These are phyloP conservation scores for Sporobolomyces phaffii DNA, from an alignment of 768 basidiomycete species.

Conservation along the genomic window DNA sequence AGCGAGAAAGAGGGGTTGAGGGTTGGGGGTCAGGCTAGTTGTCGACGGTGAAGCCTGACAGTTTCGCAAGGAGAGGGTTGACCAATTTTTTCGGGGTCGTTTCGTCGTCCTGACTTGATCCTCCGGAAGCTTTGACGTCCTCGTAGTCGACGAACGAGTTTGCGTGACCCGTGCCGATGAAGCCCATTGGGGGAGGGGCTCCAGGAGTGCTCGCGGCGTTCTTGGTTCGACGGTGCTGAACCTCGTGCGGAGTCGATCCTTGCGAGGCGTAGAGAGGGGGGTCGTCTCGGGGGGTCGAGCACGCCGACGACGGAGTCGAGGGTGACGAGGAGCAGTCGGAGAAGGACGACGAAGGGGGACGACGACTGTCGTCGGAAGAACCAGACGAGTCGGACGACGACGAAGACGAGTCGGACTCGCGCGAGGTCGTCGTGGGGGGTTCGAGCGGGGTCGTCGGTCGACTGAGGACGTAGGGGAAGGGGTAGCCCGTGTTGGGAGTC, in stretches of 20 bases:
- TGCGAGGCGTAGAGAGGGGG: background rate
- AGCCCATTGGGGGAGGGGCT: slow-evolving; percentile 8
- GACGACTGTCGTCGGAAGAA: background rate
- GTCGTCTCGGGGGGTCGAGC: slow-evolving; percentile 4
- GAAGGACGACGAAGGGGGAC: slow-evolving; percentile 9
- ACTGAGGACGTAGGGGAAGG: slow-evolving; percentile 22
- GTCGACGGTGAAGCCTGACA: background rate
- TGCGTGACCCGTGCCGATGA: background rate
- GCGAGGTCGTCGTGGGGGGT: background rate
- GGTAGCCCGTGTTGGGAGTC: slow-evolving; percentile 20
- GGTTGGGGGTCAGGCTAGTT: no score
- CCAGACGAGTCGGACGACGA: background rate
- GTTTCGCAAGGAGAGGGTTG: slow-evolving; percentile 5
- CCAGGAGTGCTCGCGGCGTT: slow-evolving; percentile 29
- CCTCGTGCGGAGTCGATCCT: background rate
- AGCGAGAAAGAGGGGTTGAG: no score
- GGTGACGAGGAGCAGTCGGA: background rate
- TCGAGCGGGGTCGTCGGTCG: background rate
- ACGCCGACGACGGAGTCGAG: background rate
- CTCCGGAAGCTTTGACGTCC: background rate
- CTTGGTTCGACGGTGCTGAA: slow-evolving; percentile 4
- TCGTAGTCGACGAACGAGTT: background rate
- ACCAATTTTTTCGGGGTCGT: background rate
- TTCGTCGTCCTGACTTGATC: background rate
- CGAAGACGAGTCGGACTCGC: background rate